Evolutionary conservation across 1,284 basidiomycete species (phyloP), one percentile per base, ranked within the genome.

Genomic region (Rhodotorula glutinis): DNA sequence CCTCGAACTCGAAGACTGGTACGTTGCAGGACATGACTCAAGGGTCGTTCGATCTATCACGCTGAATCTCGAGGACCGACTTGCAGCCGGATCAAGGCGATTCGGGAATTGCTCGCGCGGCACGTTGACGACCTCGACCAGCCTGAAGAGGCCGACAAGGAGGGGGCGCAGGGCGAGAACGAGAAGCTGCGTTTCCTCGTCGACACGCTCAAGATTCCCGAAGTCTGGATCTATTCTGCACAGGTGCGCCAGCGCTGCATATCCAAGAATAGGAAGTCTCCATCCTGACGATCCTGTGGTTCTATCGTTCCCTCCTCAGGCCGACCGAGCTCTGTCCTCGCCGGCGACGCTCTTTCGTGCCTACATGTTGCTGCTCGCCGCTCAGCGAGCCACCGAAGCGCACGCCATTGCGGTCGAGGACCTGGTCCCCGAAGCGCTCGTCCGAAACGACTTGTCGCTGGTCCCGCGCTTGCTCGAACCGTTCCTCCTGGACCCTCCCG

Each of bases 391-490:
- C 73, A 84, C 87, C 55, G 81, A 84, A 10, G 93, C 95, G 1
- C 93, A 97, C 77, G 85, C 87, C 51, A 82, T 96, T 29, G 90
- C 90, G 2, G 83, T 92, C 40, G 79, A 82, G 10, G 87, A 92
- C 71, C 84, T 98, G n/a, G 91, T 91, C 13, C 91, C 92, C 1
- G 95, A 98, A 74, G 91, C 89, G 0, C 82, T 97, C 61, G 83
- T 97, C 53, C 84, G 90, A 14, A 85, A 87, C 57, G 94, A 98
- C 78, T 79, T 87, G 13, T 83, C 82, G 2, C 80, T 95, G 13
- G 80, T 98, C n/a, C 82, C 82, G 44, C 82, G 83, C n/a, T 78
- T 98, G 17, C 90, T 98, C 73, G 81, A 81, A 54, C 83, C 83
- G 2, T 87, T 98, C 72, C 82, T 82, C 40, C 83, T 83, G 19